These are phyloP conservation scores for Penicillium sp. DNA, from an alignment of 2,329 filamentous ascomycete species.

Conservation along the genomic window DNA sequence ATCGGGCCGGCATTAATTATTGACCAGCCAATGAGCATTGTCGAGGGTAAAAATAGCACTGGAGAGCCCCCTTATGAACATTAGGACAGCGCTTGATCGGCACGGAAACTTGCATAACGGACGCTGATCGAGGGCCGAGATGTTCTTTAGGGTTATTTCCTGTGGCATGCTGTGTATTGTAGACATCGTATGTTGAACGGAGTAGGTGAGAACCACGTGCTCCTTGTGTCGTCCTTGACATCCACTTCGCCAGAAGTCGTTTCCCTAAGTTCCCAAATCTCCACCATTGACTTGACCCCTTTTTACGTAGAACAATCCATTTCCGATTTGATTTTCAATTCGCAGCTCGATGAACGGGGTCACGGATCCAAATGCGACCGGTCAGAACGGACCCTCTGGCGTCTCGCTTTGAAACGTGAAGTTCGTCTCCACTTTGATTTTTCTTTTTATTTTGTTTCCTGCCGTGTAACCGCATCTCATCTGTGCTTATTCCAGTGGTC, in stretches of 20 bases:
- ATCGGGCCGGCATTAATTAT: neutral
- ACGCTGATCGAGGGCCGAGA: neutral
- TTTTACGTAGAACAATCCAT: neutral
- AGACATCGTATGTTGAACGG: too few relatives aligned
- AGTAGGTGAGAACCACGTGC: neutral
- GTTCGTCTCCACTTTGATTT: neutral
- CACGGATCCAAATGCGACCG: neutral
- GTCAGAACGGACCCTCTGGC: neutral
- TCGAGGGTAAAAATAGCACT: slow-evolving; percentile 2
- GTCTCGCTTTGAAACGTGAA: slow-evolving; percentile 4
- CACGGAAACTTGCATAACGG: neutral
- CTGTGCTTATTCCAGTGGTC: neutral
- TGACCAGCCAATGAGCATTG: neutral
- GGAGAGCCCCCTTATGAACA: too few relatives aligned
- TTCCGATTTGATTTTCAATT: neutral
- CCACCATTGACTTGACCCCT: neutral
- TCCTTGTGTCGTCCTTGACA: too few relatives aligned
- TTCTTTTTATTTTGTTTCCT: too few relatives aligned
- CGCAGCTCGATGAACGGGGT: neutral
- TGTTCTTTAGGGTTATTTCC: neutral
- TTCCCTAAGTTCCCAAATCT: neutral
- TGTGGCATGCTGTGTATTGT: neutral
- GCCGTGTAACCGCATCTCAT: neutral
- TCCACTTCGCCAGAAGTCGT: too few relatives aligned
- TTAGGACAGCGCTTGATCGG: slow-evolving; percentile 4